Conservation (phyloP, 352 stramenopile species). For the Phytophthora lateralis region DNA sequence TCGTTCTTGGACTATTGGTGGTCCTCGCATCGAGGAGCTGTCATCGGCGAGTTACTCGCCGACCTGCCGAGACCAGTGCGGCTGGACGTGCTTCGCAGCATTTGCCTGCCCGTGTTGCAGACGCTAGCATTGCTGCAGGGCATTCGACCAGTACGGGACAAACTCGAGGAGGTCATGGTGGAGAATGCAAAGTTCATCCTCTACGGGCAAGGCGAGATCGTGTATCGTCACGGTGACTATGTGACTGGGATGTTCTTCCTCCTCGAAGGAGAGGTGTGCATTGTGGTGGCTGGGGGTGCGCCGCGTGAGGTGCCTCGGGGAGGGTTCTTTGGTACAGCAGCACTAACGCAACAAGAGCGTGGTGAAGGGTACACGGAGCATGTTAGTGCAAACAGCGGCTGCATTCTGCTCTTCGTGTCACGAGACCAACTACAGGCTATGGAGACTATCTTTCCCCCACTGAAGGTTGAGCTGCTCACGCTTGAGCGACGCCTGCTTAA, state of each 20-base stretch:
- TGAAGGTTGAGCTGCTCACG: constrained; percentile 48
- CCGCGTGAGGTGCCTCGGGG: constrained; percentile 36
- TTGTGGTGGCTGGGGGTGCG: constrained; percentile 28
- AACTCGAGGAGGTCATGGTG: constrained; percentile 45
- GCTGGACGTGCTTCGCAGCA: constrained; percentile 46
- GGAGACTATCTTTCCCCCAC: constrained; percentile 52
- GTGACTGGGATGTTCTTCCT: constrained; percentile 61
- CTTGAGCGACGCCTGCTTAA: constrained; percentile 49
- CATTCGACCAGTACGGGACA: constrained; percentile 35
- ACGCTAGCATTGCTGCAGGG: constrained; percentile 43
- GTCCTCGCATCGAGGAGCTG: constrained; percentile 55
- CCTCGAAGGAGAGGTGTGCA: constrained; percentile 54
- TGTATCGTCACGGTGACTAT: constrained; percentile 60
- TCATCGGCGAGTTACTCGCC: constrained; percentile 46
- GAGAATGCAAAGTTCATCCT: constrained; percentile 54
- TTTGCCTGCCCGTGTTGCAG: constrained; percentile 49
- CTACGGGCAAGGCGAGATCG: constrained; percentile 57
- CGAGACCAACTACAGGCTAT: constrained; percentile 50
- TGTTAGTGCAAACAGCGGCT: constrained; percentile 53
- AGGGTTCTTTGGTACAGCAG: constrained; percentile 52
- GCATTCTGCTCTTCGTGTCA: constrained; percentile 53
- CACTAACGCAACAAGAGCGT: constrained; percentile 44
- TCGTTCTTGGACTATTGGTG: constrained; percentile 72
- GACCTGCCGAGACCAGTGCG: constrained; percentile 51
- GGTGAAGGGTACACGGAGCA: constrained; percentile 53